Conservation (phyloP, 1,284 basidiomycete species). For the Sporisorium exsertum region DNA sequence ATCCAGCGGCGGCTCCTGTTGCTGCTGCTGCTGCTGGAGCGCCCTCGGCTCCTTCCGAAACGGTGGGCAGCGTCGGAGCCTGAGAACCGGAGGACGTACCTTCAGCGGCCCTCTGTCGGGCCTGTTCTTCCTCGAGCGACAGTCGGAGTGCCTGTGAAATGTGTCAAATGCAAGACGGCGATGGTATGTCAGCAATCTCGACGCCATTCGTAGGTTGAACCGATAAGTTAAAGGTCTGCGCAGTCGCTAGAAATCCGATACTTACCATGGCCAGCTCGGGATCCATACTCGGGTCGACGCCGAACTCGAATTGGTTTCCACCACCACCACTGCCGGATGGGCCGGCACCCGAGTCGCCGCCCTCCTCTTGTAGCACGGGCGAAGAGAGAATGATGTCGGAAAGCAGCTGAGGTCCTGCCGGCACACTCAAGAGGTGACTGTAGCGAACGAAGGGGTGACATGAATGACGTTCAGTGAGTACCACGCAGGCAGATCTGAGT, state of each 20-base stretch:
- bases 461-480: not conserved
- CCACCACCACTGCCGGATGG: slow-evolving; percentile 63
- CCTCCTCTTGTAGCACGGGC: slow-evolving; percentile 84
- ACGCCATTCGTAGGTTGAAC: slow-evolving; percentile 1
- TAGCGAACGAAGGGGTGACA: not conserved
- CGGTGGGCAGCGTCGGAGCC: slow-evolving; percentile 47
- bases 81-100: slow-evolving; percentile 42
- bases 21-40: slow-evolving; percentile 20
- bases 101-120: slow-evolving; percentile 75
- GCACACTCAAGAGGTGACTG: slow-evolving; percentile 81
- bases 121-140: slow-evolving; percentile 96
- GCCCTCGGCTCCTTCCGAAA: slow-evolving; percentile 44
- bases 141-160: slow-evolving; percentile 86
- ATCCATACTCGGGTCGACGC: slow-evolving; percentile 92
- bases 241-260: slow-evolving; percentile 10
- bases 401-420: slow-evolving; percentile 80
- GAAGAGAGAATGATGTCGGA: slow-evolving; percentile 86
- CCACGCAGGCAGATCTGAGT: not conserved
- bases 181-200: slow-evolving; percentile 26
- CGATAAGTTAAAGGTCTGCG: not conserved
- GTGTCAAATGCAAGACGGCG: not conserved
- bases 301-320: slow-evolving; percentile 78
- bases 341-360: slow-evolving; percentile 71
- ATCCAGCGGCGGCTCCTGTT: slow-evolving; percentile 25
- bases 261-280: slow-evolving; percentile 95